Evolutionary conservation across 805 yeast genomes (phyloP), one percentile per base, ranked within the genome.

Genomic region (Clavispora carvajalis): DNA sequence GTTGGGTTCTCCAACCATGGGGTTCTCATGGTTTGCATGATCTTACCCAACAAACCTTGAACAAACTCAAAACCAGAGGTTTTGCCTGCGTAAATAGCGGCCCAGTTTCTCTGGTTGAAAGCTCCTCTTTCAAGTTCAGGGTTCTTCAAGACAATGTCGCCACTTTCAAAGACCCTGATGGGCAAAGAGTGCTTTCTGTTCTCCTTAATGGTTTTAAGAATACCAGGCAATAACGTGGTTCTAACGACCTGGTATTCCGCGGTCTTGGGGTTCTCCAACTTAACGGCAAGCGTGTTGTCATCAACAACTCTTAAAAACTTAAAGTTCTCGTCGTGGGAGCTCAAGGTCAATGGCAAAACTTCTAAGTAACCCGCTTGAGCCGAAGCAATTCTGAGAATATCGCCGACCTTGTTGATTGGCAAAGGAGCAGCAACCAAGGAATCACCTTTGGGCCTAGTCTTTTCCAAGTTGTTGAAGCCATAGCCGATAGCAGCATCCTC

Each of bases 401-500:
- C 99, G 38, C 90, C 76, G 34, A 93, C 76, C 63, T 86, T 88
- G 71, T 93, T 93, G 57, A 95, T 76, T 42, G 95, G 95, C 60
- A 91, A 77, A 33, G 98, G 89, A 40, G 84, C 74, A 18, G 95
- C 96, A 47, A 87, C 82, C 48, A 84, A 79, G 8, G 95, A 77
- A 42, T 82, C 82, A 23, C 87, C 74, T 50, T 88, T 76, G 57
- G 93, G 87, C 50, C 77, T 77, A 38, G 93, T 80, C 67, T 82
- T 87, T 48, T 76, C 77, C 58, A 93, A 74, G 60, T 86, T 88
- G 68, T 90, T 85, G 74, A 84, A 93, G 43, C 99, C 99, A 60
- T 88, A 93, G 22, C 88, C 95, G 58, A 93, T 84, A 36, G 96
- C 99, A 36, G 91, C 96, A 64, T 93, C 99, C 67, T 93, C 99